These are phyloP conservation scores for Phytophthora europaea DNA, from an alignment of 352 stramenopile genomes.

Conservation along the genomic window DNA sequence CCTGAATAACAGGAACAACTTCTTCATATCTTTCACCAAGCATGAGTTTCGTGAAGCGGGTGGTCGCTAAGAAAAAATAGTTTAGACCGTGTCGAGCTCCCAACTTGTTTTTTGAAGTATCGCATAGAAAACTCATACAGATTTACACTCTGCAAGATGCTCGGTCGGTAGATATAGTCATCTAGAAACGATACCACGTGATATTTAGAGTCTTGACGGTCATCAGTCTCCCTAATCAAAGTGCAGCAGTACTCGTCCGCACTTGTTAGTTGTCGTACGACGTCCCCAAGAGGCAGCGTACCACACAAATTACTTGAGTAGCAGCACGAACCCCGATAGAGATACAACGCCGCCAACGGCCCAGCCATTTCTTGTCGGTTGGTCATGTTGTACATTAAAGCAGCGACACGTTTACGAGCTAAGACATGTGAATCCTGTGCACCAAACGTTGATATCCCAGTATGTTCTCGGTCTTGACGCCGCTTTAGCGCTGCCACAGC, in stretches of 20 bases:
- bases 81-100: not conserved
- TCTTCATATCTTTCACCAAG: not conserved
- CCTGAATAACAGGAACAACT: conserved; percentile 5
- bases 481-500: conserved; percentile 8
- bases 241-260: not conserved
- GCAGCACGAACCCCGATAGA: not conserved
- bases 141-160: not conserved
- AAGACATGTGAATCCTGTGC: not conserved
- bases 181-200: not conserved
- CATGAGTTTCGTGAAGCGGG: not conserved
- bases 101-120: not conserved
- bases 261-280: not conserved
- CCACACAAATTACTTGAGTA: not conserved
- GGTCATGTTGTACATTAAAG: not conserved
- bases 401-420: not conserved
- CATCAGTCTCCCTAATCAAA: not conserved
- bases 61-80: not conserved
- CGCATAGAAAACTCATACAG: conserved; percentile 11
- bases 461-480: conserved; percentile 8
- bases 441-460: not conserved
- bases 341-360: not conserved
- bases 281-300: not conserved
- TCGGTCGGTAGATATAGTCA: conserved; percentile 8
- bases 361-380: not conserved
- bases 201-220: not conserved